Percentiles rank a stretch among this genome's conserved stretches.
phyloP scores from a whole-genome alignment of 345 rosid genomes.

The Murraya paniculata region DNA sequence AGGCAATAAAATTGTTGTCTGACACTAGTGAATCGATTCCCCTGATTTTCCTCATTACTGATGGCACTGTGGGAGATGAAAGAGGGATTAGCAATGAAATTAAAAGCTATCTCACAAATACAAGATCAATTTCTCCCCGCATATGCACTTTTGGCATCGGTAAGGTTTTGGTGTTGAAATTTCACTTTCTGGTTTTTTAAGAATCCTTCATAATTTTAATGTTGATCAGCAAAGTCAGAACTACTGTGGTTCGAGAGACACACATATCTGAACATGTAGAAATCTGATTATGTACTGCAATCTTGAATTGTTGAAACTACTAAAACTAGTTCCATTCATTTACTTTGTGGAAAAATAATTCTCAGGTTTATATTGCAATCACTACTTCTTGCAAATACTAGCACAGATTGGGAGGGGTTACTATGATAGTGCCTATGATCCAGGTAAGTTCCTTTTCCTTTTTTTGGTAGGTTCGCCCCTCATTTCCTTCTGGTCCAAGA shows the following conservation, averaged over 20 bases:
- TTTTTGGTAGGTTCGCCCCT: background rate
- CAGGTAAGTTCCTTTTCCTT: conserved; percentile 37
- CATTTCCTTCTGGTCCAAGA: background rate
- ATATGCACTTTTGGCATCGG: conserved; percentile 88
- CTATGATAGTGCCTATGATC: conserved; percentile 59
- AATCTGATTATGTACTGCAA: background rate
- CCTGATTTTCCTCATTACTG: conserved; percentile 78
- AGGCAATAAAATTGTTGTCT: conserved; percentile 79
- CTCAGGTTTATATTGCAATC: conserved; percentile 80
- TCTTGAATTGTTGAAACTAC: background rate
- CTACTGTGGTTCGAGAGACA: background rate
- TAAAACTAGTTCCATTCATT: background rate
- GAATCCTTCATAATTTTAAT: background rate
- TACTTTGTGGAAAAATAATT: background rate
- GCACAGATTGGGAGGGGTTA: conserved; percentile 76
- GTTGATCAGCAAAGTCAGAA: background rate
- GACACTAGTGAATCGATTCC: conserved; percentile 57
- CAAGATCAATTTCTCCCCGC: conserved; percentile 58
- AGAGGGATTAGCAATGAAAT: conserved; percentile 66
- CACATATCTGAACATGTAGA: background rate
- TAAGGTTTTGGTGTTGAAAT: conserved; percentile 19
- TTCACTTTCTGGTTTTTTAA: background rate
- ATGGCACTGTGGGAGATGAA: conserved; percentile 87
- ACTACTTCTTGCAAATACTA: conserved; percentile 80
- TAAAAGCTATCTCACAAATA: conserved; percentile 36